Conservation (phyloP, 352 stramenopile species). For the Pythium myriotylum region DNA sequence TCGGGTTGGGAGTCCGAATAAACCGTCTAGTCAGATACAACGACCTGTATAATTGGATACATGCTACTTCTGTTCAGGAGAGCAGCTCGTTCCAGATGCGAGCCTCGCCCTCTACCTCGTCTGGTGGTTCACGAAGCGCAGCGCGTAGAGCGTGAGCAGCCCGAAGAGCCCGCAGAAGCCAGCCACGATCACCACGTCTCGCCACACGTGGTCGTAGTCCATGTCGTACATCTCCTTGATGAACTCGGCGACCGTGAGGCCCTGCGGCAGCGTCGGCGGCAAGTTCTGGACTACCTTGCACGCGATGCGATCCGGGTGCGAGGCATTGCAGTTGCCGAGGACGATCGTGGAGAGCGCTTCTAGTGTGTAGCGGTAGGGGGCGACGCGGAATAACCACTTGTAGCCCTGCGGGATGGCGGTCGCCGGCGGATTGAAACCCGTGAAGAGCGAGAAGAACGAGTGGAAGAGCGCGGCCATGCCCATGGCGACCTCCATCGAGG, state of each 20-base stretch:
- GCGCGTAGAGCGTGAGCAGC: constrained; percentile 17
- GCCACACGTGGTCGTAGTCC: constrained; percentile 17
- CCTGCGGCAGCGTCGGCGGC: constrained; percentile 14
- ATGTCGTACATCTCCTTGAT: constrained; percentile 26
- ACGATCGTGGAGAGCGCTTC: constrained; percentile 5
- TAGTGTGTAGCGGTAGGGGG: constrained; percentile 20
- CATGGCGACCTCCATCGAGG: constrained; percentile 21
- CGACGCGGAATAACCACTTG: constrained; percentile 48
- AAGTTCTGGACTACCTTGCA: constrained; percentile 1
- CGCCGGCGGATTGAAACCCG: constrained; percentile 63
- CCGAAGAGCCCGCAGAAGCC: constrained; percentile 14
- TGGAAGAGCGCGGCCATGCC: constrained; percentile 38
- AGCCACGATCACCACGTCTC: constrained; percentile 4
- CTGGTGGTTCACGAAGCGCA: constrained; percentile 33
- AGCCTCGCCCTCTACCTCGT: constrained; percentile 12
- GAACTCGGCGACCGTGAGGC: constrained; percentile 25
- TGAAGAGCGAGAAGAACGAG: constrained; percentile 69
- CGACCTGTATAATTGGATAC: neutral
- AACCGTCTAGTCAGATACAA: neutral
- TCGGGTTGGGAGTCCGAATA: too few relatives aligned
- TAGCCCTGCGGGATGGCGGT: constrained; percentile 45
- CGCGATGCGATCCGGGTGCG: constrained; percentile 11
- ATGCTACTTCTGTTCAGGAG: too few relatives aligned
- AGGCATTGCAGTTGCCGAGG: constrained; percentile 11
- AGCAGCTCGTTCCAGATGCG: too few relatives aligned